A percentile compares a stretch with the other conserved stretches of the same genome.
These are phyloP conservation scores for Globisporangium okanoganense DNA, from an alignment of 352 stramenopile genomes.

Conservation along the genomic window DNA sequence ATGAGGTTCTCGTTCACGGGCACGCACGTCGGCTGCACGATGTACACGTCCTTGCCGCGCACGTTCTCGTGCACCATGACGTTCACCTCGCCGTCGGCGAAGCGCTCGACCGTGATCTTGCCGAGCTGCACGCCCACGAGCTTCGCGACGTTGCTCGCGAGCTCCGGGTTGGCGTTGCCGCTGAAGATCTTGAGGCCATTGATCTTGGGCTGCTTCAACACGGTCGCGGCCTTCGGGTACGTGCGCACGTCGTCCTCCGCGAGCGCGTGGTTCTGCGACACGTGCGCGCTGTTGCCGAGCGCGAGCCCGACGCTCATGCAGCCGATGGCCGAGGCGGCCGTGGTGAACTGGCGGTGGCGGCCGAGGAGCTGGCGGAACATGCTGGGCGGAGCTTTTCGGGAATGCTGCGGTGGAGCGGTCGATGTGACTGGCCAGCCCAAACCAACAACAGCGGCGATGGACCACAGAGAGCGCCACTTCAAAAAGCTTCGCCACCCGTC, in stretches of 20 bases:
- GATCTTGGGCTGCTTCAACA: conserved; percentile 87
- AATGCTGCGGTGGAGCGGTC: not conserved
- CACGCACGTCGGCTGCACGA: conserved; percentile 98
- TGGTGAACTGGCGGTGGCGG: conserved; percentile 43
- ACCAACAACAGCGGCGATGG: not conserved
- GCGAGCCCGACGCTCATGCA: conserved; percentile 37
- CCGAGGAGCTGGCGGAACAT: conserved; percentile 77
- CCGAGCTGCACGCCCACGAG: conserved; percentile 97
- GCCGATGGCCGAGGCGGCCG: conserved; percentile 44
- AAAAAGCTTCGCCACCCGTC: conserved; percentile 3
- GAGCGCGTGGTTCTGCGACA: conserved; percentile 30
- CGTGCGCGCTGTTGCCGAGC: conserved; percentile 29
- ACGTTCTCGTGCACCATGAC: conserved; percentile 99
- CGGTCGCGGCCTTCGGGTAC: conserved; percentile 49
- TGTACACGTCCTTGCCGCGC: conserved; percentile 99
- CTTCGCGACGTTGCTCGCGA: conserved; percentile 96
- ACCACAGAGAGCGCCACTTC: conserved; percentile 8
- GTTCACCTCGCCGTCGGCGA: conserved; percentile 99
- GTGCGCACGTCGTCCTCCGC: conserved; percentile 42
- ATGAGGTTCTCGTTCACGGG: conserved; percentile 99
- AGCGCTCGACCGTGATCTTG: conserved; percentile 97
- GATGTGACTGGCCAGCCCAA: conserved; percentile 6
- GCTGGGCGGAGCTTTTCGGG: conserved; percentile 6
- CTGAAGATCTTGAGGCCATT: conserved; percentile 97
- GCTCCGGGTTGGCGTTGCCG: conserved; percentile 96